phyloP scores from a whole-genome alignment of 257 asterid species.

The Nicotiana knightiana region DNA sequence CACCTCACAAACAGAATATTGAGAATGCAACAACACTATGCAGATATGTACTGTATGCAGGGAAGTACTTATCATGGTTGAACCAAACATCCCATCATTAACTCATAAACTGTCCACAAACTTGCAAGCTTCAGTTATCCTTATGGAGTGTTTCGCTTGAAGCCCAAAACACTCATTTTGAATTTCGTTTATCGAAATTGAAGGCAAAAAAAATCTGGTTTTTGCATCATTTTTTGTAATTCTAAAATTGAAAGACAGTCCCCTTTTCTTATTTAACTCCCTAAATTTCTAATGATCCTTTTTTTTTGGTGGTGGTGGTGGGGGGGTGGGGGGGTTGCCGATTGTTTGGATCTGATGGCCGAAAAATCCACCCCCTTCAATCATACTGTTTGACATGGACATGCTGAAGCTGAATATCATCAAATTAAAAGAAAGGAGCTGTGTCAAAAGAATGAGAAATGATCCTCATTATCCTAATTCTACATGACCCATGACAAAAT shows the following conservation, averaged over 20 bases:
- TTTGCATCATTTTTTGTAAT: no score
- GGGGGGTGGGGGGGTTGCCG: background rate
- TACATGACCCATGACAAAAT: background rate
- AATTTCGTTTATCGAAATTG: no score
- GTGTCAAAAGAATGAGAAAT: background rate
- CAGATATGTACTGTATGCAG: no score
- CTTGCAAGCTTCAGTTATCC: no score
- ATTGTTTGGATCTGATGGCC: background rate
- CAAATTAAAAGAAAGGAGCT: background rate
- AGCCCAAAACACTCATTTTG: no score
- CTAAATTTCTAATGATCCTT: background rate
- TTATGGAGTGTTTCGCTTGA: no score
- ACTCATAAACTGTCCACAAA: no score
- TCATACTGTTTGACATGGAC: background rate
- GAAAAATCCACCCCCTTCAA: background rate
- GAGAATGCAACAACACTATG: no score
- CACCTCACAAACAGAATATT: background rate
- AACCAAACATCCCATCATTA: no score
- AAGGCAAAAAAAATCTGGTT: no score
- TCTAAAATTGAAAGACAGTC: no score
- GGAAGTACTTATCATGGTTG: no score
- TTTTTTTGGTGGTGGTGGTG: background rate
- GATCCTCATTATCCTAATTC: background rate
- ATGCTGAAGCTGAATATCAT: background rate
- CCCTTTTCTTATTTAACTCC: background rate